Evolutionary conservation across 805 yeast species (phyloP).

Genomic region (Metschnikowia cerradonensis): DNA sequence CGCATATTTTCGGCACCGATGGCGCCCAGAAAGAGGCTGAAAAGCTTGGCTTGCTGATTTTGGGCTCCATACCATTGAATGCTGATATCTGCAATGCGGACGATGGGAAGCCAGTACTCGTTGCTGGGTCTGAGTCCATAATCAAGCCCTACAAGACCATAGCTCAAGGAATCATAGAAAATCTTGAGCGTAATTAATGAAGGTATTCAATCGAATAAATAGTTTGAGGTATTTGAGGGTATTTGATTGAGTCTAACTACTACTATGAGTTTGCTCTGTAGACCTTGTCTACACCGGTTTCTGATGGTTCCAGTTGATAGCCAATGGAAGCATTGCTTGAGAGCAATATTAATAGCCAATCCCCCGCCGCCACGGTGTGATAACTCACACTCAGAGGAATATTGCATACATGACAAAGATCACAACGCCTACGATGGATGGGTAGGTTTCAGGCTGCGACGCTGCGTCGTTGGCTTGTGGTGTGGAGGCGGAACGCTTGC

Average conservation of each 20-base stretch:
- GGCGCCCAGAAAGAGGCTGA: constrained; percentile 53
- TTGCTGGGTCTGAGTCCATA: constrained; percentile 35
- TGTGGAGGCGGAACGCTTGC: not conserved
- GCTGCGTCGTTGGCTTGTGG: constrained; percentile 5
- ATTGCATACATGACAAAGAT: constrained; percentile 9
- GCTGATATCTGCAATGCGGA: constrained; percentile 61
- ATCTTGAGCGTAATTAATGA: constrained; percentile 5
- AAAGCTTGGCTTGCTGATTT: constrained; percentile 42
- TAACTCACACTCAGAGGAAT: constrained; percentile 1
- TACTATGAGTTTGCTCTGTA: not conserved
- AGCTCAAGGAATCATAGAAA: constrained; percentile 35
- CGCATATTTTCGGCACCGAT: constrained; percentile 69
- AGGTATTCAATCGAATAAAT: too few relatives aligned
- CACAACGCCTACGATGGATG: constrained; percentile 13
- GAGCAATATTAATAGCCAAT: not conserved
- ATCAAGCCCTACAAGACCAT: constrained; percentile 45
- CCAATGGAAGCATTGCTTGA: not conserved
- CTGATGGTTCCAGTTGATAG: not conserved
- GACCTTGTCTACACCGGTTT: not conserved
- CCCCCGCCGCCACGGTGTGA: not conserved
- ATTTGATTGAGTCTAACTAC: not conserved
- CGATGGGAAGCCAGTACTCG: constrained; percentile 58
- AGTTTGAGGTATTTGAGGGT: not conserved
- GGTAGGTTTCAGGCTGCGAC: constrained; percentile 4
- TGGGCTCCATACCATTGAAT: constrained; percentile 68